Base-by-base conservation (phyloP, 768 basidiomycete species). In the Suillus brevipes region DNA sequence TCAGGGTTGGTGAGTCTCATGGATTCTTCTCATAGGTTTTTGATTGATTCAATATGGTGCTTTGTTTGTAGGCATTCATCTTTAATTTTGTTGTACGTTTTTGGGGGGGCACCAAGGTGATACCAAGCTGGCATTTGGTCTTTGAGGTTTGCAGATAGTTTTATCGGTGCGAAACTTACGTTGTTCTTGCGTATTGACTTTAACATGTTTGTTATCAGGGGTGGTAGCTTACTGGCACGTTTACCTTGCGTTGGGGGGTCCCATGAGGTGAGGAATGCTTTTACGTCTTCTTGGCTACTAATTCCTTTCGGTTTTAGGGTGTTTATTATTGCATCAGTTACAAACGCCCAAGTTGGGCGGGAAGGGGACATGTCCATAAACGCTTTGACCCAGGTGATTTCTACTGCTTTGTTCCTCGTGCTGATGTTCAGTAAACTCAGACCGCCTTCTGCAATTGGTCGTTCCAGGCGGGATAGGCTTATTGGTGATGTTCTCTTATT, bases 331-430 rank as follows among this genome's bases (percentile, higher is more conserved):
- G 4, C 4, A 4, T 47, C 45, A 4, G n/a, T 12, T 1, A n/a
- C n/a, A 5, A 47, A 47, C 0, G 45, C n/a, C 45, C 45, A 47
- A 0, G 45, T 0, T 2, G 9, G 45, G 4, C 45, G 0, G 20
- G 45, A 10, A 1, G 5, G 0, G 9, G 45, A n/a, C 4, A 47
- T 4, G 5, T 47, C 10, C 45, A 47, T 45, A 75, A 72, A 20
- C 74, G 67, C 77, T 76, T 0, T 5, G 1, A n/a, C 45, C 45
- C 45, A 47, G 45, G 45, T 47, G 0, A 47, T n/a, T 4, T 47
- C n/a, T 0, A 47, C n/a, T 4, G 45, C n/a, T n/a, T 47, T 5
- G 67, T 40, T 16, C n/a, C 63, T 64, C 0, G 28, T 13, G 14
- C 37, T 14, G 5, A 64, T 53, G 12, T 64, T 31, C 1, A 64